phyloP scores from a whole-genome alignment of 140 eudicot genomes.

The Bidens hawaiensis region DNA sequence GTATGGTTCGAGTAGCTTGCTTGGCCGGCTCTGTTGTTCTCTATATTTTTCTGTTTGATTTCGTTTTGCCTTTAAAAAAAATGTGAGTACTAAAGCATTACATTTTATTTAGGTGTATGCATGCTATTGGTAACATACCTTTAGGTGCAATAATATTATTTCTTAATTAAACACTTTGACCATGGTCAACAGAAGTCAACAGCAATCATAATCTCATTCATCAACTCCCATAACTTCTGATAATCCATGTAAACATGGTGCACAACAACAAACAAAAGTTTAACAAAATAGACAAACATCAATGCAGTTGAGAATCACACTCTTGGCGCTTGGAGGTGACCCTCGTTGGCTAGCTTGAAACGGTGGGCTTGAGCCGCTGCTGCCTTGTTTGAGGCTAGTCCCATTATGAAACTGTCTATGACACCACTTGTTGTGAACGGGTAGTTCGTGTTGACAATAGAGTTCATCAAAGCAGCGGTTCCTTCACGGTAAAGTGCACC shows the following conservation, averaged over 20 bases:
- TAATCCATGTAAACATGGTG: conserved; percentile 18
- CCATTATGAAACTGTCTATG: conserved; percentile 44
- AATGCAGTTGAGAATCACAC: conserved; percentile 16
- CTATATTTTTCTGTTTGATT: too few species aligned
- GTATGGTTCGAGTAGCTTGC: too few species aligned
- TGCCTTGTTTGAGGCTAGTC: conserved; percentile 53
- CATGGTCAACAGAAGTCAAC: conserved; percentile 6
- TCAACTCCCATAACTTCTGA: conserved; percentile 2
- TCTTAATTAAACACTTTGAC: conserved; percentile 11
- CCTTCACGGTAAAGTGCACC: conserved; percentile 91
- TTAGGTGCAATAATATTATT: conserved; percentile 7
- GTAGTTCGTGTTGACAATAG: conserved; percentile 56
- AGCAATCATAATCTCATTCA: conserved; percentile 2
- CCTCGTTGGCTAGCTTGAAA: conserved; percentile 89
- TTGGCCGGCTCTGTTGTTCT: too few species aligned
- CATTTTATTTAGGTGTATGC: too few species aligned
- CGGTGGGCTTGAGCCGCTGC: conserved; percentile 75
- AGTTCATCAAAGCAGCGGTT: conserved; percentile 79
- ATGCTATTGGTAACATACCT: not conserved
- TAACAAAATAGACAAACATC: not conserved
- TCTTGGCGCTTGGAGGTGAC: conserved; percentile 46
- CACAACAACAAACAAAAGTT: conserved; percentile 8
- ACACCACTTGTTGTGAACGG: conserved; percentile 73
- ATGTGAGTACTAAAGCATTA: too few species aligned
- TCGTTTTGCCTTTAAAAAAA: too few species aligned